Base-by-base conservation (phyloP, 495 filamentous ascomycete species). In the Neurospora sp. region DNA sequence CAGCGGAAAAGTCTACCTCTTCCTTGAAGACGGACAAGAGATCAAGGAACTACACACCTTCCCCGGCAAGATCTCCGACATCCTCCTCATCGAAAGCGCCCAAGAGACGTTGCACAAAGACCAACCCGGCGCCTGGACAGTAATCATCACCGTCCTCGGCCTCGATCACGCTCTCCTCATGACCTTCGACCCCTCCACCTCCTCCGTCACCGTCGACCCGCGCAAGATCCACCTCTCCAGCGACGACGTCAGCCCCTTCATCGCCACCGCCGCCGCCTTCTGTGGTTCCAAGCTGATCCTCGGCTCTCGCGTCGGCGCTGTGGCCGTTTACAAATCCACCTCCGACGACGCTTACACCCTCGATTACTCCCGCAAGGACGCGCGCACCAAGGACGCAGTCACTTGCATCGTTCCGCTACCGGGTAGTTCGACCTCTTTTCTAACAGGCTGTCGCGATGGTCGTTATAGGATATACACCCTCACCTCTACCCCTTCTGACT, bases 381-480 rank as follows among this genome's bases (percentile, higher is more conserved):
- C 87, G 42, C 89, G 90, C 71, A 84, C 83, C 31, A 85, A 85
- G 73, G 92, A 97, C 70, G 87, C 92, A 14, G 85, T 97, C 69
- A 96, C 90, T 0, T 83, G 85, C 8, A 89, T 98, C 40, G 76
- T 84, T 6, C 76, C 80, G 10, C 78, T 85, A 31, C 81, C 73
- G 14, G 71, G 74, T 18, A 75, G 71, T 38, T 18, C 71, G 3
- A 74, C 40, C 40, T 87, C 82, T 53, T 82, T 94, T 44, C 74
- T 96, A 22, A 91, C 91, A 0, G 89, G 90, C 39, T 91, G 89
- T 39, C 87, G 94, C 53, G 91, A 97, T 80, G 93, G 94, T 0
- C 86, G 80, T 40, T 93, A 90, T 74, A 87, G 89, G 39, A 85
- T 94, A 65, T 87, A 87, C 77, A 81, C 80, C 45, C 77, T 84